phyloP scores from a whole-genome alignment of 495 filamentous ascomycete genomes.

The Aspergillus ostianus region DNA sequence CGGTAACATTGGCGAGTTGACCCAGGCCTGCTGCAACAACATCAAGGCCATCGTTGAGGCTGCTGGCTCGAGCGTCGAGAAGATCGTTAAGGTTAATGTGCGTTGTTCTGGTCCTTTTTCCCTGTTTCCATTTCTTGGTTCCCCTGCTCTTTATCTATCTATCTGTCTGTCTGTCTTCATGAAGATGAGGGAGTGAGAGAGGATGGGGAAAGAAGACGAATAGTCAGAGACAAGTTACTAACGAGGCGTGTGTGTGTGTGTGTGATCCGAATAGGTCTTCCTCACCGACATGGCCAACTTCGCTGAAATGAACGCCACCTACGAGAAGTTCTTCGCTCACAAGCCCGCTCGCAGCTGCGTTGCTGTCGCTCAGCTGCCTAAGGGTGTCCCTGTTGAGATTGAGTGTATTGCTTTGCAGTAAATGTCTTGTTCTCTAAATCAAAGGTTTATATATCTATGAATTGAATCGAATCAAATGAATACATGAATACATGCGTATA shows the following conservation, averaged over 20 bases:
- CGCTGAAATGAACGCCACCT: conserved; percentile 81
- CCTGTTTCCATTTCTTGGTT: neutral
- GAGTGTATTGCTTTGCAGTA: conserved; percentile 72
- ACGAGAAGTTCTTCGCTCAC: conserved; percentile 81
- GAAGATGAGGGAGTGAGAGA: no score
- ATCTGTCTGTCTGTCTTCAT: neutral
- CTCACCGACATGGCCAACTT: conserved; percentile 84
- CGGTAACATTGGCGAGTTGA: conserved; percentile 75
- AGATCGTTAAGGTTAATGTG: conserved; percentile 73
- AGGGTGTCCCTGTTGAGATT: conserved; percentile 89
- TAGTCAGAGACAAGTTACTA: no score
- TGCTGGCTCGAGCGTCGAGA: conserved; percentile 71
- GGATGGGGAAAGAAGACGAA: no score
- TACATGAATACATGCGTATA: neutral
- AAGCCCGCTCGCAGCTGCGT: conserved; percentile 94
- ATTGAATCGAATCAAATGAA: conserved; percentile 8
- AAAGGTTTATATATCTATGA: conserved; percentile 3
- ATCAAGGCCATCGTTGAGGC: conserved; percentile 72
- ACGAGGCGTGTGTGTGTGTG: no score
- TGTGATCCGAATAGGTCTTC: conserved; percentile 55
- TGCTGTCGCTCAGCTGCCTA: conserved; percentile 84
- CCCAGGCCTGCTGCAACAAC: conserved; percentile 71
- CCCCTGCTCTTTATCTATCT: neutral
- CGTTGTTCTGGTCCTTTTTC: conserved; percentile 54
- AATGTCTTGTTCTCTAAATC: conserved; percentile 2